A percentile compares a stretch with the other conserved stretches of the same genome.
These are phyloP conservation scores for Scytalidium sp. DNA, from an alignment of 2,329 filamentous ascomycete species.

Conservation along the genomic window DNA sequence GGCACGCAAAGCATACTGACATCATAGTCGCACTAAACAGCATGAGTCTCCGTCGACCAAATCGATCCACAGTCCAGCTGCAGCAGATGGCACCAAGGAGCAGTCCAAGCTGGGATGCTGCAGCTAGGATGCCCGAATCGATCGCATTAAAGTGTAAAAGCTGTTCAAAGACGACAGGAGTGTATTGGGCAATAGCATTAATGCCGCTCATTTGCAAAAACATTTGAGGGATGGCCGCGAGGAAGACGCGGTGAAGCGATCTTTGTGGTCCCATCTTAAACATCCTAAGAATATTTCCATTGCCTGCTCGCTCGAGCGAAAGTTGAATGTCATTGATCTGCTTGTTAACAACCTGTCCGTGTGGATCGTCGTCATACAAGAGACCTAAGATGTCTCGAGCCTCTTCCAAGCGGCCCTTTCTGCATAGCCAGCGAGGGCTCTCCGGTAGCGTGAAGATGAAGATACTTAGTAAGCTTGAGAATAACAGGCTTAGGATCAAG, in stretches of 20 bases:
- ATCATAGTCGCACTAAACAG: slow-evolving; percentile 64
- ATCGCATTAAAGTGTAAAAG: slow-evolving; percentile 5
- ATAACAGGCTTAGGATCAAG: slow-evolving; percentile 52
- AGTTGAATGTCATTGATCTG: slow-evolving; percentile 38
- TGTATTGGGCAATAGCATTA: slow-evolving; percentile 11
- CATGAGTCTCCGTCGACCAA: slow-evolving; percentile 62
- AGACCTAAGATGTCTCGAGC: slow-evolving; percentile 31
- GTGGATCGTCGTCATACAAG: slow-evolving; percentile 36
- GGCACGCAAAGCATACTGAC: slow-evolving; percentile 66
- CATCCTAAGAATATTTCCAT: slow-evolving; percentile 30
- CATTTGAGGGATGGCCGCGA: slow-evolving; percentile 42
- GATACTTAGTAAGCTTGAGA: slow-evolving; percentile 49
- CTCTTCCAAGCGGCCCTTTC: slow-evolving; percentile 26
- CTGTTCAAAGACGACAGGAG: slow-evolving; percentile 6
- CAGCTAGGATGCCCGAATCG: slow-evolving; percentile 4
- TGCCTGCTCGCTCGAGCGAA: slow-evolving; percentile 59
- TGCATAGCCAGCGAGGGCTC: slow-evolving; percentile 31
- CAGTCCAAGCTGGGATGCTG: slow-evolving; percentile 32
- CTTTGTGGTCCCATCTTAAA: slow-evolving; percentile 45
- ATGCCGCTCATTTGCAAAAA: slow-evolving; percentile 41
- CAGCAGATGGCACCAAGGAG: slow-evolving; percentile 20
- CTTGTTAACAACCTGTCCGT: slow-evolving; percentile 4
- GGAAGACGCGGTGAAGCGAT: slow-evolving; percentile 45
- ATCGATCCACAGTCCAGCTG: slow-evolving; percentile 60
- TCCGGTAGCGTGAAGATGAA: slow-evolving; percentile 32